Conservation (phyloP, 306 rosid species). For the Vigna mungo region DNA sequence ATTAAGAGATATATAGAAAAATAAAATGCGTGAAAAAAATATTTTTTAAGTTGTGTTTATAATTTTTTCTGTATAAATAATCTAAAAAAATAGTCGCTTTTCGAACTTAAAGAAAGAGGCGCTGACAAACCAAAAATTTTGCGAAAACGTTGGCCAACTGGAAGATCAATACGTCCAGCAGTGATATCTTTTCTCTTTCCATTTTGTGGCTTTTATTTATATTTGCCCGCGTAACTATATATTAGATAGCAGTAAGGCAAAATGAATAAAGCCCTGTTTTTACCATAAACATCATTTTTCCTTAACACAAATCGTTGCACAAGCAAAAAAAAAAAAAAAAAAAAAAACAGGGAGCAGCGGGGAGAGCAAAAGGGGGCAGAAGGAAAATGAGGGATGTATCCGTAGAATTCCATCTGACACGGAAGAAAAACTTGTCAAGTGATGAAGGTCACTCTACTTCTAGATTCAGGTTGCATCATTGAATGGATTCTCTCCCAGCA, state of each 20-base stretch:
- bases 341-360: neutral
- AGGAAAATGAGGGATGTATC: neutral
- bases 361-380: neutral
- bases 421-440: conserved; percentile 26
- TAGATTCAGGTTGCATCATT: conserved; percentile 48
- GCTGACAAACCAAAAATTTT: neutral
- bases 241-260: neutral
- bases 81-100: neutral
- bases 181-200: neutral
- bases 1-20: no score
- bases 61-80: neutral
- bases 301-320: neutral
- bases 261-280: neutral
- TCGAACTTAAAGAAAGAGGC: neutral
- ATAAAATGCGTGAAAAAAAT: no score
- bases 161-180: neutral
- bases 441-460: conserved; percentile 9
- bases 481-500: conserved; percentile 55
- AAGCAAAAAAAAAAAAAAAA: neutral
- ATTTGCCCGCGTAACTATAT: neutral
- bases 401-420: conserved; percentile 3
- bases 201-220: neutral
- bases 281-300: neutral
- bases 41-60: no score
- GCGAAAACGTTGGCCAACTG: neutral